Evolutionary conservation across 306 rosid genomes (phyloP), one percentile per base, ranked within the genome.

Genomic region (Aeschynomene evenia): DNA sequence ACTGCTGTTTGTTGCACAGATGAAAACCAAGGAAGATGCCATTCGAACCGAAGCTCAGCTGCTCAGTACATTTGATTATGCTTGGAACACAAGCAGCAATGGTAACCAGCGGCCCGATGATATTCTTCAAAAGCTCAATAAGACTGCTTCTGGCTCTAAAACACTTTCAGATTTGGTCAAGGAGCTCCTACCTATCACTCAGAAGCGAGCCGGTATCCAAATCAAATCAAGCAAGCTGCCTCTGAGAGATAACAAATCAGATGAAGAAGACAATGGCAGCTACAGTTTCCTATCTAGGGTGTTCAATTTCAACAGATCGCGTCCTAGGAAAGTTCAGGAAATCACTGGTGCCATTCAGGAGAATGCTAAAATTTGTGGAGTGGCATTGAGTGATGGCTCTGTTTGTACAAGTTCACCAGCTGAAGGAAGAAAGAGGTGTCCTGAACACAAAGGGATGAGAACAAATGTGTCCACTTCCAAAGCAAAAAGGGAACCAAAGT

Each of bases 381-480:
- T 86, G 66, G 63, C 69, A 36, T 57, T 80, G 46, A 80, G 65
- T 51, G 77, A 85, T 61, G 96, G 86, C 6, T 75, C 80, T 11
- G n/a, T 86, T 20, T 93, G 98, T 76, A 76, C 49, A 72, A 85
- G 40, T 22, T 77, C 83, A 48, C 96, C 98, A 18, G 87, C 54
- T 42, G 84, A 75, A 62, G 85, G 94, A 82, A 85, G 88, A 79
- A 57, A 80, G 79, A 83, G 96, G 85, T 92, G 98, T 79, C 73
- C 77, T 51, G 86, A 83, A 67, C 98, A 92, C 81, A 84, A 81
- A 78, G 96, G 96, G 68, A 84, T 84, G 95, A 89, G 73, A 78
- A 50, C 65, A 70, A 75, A 71, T 23, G 75, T 40, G 46, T 48
- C 63, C 43, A 58, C 22, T 56, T 43, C 51, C 22, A 26, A 66